phyloP scores from a whole-genome alignment of 352 stramenopile species.

The Globisporangium sylvaticum region DNA sequence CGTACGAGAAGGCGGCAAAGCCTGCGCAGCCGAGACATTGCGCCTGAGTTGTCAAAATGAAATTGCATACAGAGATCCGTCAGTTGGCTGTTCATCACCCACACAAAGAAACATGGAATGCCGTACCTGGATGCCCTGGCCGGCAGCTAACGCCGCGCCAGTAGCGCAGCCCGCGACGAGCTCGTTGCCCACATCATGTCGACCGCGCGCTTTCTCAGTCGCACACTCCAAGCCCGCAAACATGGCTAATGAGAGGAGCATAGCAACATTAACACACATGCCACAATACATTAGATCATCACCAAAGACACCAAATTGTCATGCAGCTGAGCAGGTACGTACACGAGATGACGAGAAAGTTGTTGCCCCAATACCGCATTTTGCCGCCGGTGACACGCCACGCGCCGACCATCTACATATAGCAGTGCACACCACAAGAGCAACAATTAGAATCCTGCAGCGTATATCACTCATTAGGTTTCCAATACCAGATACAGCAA shows the following conservation, averaged over 20 bases:
- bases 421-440: background rate
- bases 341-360: slow-evolving; percentile 86
- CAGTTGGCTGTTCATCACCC: background rate
- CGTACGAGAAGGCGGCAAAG: slow-evolving; percentile 90
- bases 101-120: background rate
- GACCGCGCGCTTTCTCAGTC: slow-evolving; percentile 91
- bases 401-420: slow-evolving; percentile 46
- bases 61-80: too few relatives aligned
- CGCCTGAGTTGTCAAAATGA: slow-evolving; percentile 22
- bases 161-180: slow-evolving; percentile 94
- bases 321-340: background rate
- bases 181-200: slow-evolving; percentile 94
- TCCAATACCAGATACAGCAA: background rate
- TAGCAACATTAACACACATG: slow-evolving; percentile 80
- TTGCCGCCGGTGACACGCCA: slow-evolving; percentile 73
- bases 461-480: background rate
- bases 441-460: background rate
- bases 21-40: slow-evolving; percentile 92
- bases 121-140: slow-evolving; percentile 79
- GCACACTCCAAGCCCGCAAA: slow-evolving; percentile 94
- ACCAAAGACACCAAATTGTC: background rate
- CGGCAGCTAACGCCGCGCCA: slow-evolving; percentile 91
- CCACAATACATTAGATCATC: background rate
- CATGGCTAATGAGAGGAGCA: slow-evolving; percentile 91
- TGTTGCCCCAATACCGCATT: slow-evolving; percentile 83